Base-by-base conservation (phyloP, 495 filamentous ascomycete species). In the Penicillium parvum region DNA sequence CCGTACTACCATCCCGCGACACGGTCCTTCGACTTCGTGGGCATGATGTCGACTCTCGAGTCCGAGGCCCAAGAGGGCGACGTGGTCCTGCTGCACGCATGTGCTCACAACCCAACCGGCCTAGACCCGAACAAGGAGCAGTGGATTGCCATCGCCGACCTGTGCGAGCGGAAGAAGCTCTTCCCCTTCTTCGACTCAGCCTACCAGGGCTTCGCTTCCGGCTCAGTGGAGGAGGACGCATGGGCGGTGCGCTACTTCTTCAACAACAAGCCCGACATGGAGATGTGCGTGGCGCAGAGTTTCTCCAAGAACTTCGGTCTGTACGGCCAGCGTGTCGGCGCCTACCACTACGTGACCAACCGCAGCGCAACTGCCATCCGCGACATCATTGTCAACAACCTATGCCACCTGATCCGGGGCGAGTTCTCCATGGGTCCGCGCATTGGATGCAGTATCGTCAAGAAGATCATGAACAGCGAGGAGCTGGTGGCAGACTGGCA, bases 281-380 rank as follows among this genome's bases (percentile, higher is more conserved):
- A 74, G 53, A 68, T 74, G 55, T 71, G 68, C 27, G 68, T 76
- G 16, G 69, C 67, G 6, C 68, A 76, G 53, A 74, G 69, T 22
- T 76, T 77, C 59, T 71, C 75, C 14, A 78, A 78, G 62, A 78
- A 73, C 58, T 72, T 78, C 43, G 75, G 75, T 29, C 64, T 78
- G 22, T 78, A 78, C 49, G 73, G 73, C 30, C 66, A 77, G 61
- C 69, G 73, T 17, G 61, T 71, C 28, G 72, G 74, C 42, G 68
- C 66, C 11, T 71, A 72, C 57, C 74, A 76, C 57, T 64, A 73
- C 43, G 66, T 72, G 19, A 57, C 64, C 33, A 58, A 53, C 41
- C 53, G 60, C 11, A 57, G 39, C 15, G 47, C 58, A 5, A 52
- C 61, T 25, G 35, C 60, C 11, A 49, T 69, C 23, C 66, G 61